Evolutionary conservation across 1,284 basidiomycete species (phyloP), one percentile per base, ranked within the genome.

Genomic region (Trichosporon coremiiforme): DNA sequence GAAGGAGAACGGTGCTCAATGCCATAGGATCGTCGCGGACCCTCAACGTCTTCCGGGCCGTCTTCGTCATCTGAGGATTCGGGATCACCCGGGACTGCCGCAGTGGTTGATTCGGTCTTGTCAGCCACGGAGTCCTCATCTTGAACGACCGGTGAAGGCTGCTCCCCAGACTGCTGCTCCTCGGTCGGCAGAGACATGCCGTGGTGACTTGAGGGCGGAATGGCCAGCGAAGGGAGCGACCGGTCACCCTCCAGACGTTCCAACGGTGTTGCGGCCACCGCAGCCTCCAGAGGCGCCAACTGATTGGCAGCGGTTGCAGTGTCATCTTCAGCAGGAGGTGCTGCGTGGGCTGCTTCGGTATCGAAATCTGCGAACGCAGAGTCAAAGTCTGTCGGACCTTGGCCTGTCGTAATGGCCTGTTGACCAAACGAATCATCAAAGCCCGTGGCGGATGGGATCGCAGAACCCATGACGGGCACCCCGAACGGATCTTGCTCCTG

Each of bases 291-390:
- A 25, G 20, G n/a, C 10, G 20, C n/a, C 10, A 9, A 9, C 17
- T 22, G 20, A 4, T 53, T 20, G n/a, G n/a, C n/a, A 25, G 10
- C 22, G 20, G 20, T 10, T 13, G 50, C 20, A 6, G 22, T 12
- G 6, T 8, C 9, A 3, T 13, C 20, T 8, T 53, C 50, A 2
- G 13, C 20, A 13, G 20, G 8, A 45, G 67, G 50, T 13, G 57
- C 25, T 1, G 38, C 7, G 10, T n/a, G n/a, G 12, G 35, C 17
- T 10, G 29, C 4, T 3, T 64, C 62, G 4, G 25, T 25, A 47
- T 93, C 91, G 74, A 94, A 92, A 64, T 89, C 90, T 70, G 85
- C 88, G 57, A 87, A 80, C 0, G 78, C 75, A 10, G 76, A 66
- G 65, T 77, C 76, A 60, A 80, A 75, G 68, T 78, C 75, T 2